phyloP scores from a whole-genome alignment of 768 basidiomycete genomes.

The Lentinula detonsa region DNA sequence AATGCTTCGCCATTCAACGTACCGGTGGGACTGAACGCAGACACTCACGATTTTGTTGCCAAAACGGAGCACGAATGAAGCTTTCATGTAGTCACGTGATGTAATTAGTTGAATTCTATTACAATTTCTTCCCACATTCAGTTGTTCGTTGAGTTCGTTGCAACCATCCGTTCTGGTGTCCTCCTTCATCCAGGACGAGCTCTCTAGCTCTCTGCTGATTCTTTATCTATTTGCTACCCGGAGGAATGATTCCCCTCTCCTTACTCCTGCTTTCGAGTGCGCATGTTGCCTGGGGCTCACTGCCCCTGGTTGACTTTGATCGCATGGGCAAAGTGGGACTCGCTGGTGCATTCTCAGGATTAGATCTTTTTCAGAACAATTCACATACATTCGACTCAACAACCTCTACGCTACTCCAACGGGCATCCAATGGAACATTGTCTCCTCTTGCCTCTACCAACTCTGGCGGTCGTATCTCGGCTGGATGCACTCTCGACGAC shows the following conservation, averaged over 20 bases:
- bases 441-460: conserved; percentile 72
- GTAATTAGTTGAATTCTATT: neutral
- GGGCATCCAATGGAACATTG: conserved; percentile 59
- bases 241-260: conserved; percentile 9
- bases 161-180: neutral
- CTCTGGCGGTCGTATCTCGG: conserved; percentile 66
- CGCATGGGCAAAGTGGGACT: conserved; percentile 92
- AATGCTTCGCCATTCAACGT: conserved; percentile 57
- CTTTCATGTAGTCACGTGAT: conserved; percentile 4
- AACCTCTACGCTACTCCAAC: conserved; percentile 65
- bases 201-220: conserved; percentile 3
- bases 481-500: conserved; percentile 66
- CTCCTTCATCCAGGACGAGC: conserved; percentile 7
- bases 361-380: conserved; percentile 65
- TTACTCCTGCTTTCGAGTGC: conserved; percentile 21
- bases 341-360: conserved; percentile 82
- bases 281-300: conserved; percentile 24
- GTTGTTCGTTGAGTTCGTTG: neutral
- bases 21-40: conserved; percentile 44
- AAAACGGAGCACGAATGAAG: conserved; percentile 18
- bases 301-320: conserved; percentile 61
- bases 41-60: conserved; percentile 26
- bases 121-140: neutral
- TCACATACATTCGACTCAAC: conserved; percentile 61
- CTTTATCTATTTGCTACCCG: neutral